Evolutionary conservation across 306 rosid species (phyloP).

Genomic region (Delonix regia): DNA sequence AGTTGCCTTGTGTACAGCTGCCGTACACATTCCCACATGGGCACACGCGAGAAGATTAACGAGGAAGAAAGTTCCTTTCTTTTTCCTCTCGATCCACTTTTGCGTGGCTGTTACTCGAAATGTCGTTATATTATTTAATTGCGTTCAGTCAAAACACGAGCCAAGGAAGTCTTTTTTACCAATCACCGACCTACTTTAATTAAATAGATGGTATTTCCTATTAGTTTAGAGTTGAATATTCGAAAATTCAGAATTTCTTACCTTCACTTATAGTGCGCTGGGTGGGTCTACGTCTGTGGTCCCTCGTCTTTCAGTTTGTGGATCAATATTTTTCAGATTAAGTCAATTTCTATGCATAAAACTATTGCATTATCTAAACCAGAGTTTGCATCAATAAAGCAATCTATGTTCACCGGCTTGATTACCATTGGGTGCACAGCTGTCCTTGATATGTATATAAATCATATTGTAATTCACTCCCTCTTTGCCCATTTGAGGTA

Average conservation of each 20-base stretch:
- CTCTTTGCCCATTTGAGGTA: slow-evolving; percentile 42
- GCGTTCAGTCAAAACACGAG: neutral
- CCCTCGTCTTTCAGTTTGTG: slow-evolving; percentile 27
- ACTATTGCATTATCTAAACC: neutral
- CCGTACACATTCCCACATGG: slow-evolving; percentile 30
- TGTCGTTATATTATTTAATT: neutral
- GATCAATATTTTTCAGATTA: slow-evolving; percentile 16
- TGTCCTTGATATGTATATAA: slow-evolving; percentile 32
- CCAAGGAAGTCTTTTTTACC: neutral
- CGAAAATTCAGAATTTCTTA: slow-evolving; percentile 25
- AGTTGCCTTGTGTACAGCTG: neutral
- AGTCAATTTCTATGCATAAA: slow-evolving; percentile 4
- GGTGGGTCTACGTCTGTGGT: slow-evolving; percentile 37
- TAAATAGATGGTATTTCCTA: neutral
- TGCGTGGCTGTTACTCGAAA: slow-evolving; percentile 1
- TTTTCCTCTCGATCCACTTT: neutral
- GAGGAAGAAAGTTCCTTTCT: slow-evolving; percentile 10
- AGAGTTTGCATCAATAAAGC: neutral
- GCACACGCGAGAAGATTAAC: neutral
- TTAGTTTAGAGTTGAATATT: slow-evolving; percentile 13
- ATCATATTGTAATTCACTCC: slow-evolving; percentile 26
- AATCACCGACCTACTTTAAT: neutral
- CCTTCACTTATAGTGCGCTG: slow-evolving; percentile 51
- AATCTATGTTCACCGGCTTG: neutral
- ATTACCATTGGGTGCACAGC: slow-evolving; percentile 42